Evolutionary conservation across 306 rosid genomes (phyloP), one percentile per base, ranked within the genome.

Genomic region (Gastrolobium bilobum): DNA sequence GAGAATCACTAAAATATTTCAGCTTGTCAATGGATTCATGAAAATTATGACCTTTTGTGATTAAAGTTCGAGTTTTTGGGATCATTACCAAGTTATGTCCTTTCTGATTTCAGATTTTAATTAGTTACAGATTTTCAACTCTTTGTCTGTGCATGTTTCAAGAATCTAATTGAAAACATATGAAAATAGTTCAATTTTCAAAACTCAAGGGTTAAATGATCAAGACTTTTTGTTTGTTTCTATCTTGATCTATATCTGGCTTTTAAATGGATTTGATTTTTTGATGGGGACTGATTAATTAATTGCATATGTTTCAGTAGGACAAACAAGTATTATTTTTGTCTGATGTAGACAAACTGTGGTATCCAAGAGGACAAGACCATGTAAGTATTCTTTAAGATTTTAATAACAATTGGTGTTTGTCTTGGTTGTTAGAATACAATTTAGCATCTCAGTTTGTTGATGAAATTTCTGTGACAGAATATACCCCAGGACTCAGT

Each of bases 401-500:
- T 42, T 71, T 62, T 57, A 26, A 68, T 38, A 40, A 11, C 39
- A 34, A 20, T 34, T 74, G 52, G 62, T 42, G 62, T 11, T 77
- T 65, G 61, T 51, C 60, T 65, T 64, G 37, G 54, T 64, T 76
- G 68, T 62, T 70, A 46, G 43, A 70, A 62, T 79, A 58, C 48
- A 47, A 26, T 37, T 38, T 53, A 73, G 68, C 74, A 34, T 81
- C 81, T 81, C 71, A 86, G 72, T 30, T 68, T 72, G 77, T 80
- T 86, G 87, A 85, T 81, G 84, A 79, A 63, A 64, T 85, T 86
- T 75, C n/a, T 81, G 48, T 72, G 48, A 71, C 84, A 90, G 93
- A 90, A 85, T 85, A 91, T 87, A 77, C 85, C 88, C 73, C 82
- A 79, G 72, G 94, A 89, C 84, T 86, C 84, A 86, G 85, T 86